phyloP scores from a whole-genome alignment of 345 rosid genomes.

The Moricandia moricandioides region DNA sequence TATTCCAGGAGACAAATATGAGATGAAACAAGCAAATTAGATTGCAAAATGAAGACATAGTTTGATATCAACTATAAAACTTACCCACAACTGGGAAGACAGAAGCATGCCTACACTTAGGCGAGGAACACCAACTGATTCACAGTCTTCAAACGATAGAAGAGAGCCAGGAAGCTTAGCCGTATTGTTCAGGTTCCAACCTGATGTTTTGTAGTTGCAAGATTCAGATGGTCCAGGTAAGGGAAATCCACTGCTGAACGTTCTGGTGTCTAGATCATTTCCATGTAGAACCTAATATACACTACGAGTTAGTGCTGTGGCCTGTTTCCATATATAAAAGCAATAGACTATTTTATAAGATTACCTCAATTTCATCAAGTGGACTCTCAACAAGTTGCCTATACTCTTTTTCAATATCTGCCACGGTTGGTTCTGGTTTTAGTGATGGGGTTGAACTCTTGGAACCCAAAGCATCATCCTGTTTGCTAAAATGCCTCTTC shows the following conservation, averaged over 20 bases:
- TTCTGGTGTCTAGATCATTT: slow-evolving; percentile 44
- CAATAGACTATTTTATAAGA: no score
- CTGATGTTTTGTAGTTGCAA: slow-evolving; percentile 41
- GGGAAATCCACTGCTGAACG: slow-evolving; percentile 76
- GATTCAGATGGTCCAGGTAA: slow-evolving; percentile 26
- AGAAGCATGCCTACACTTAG: slow-evolving; percentile 70
- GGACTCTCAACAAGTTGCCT: slow-evolving; percentile 55
- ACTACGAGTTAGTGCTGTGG: no score
- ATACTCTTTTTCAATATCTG: slow-evolving; percentile 59
- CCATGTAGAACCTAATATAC: slow-evolving; percentile 43
- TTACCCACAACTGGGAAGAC: slow-evolving; percentile 66
- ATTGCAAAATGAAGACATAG: neutral
- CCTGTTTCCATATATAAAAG: no score
- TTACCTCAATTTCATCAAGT: slow-evolving; percentile 51
- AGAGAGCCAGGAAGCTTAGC: slow-evolving; percentile 69
- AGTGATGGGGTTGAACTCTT: slow-evolving; percentile 23
- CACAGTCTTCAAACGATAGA: slow-evolving; percentile 52
- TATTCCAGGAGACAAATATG: slow-evolving; percentile 15
- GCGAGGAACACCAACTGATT: slow-evolving; percentile 50
- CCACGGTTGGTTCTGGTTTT: slow-evolving; percentile 39
- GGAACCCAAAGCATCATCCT: slow-evolving; percentile 22
- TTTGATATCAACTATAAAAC: slow-evolving; percentile 15
- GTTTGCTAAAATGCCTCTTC: slow-evolving; percentile 41
- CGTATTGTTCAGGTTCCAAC: slow-evolving; percentile 73
- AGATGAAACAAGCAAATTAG: slow-evolving; percentile 16